Percentiles rank a stretch among this genome's conserved stretches.
phyloP scores from a whole-genome alignment of 2,329 filamentous ascomycete species.

The Tolypocladium ovalisporum region DNA sequence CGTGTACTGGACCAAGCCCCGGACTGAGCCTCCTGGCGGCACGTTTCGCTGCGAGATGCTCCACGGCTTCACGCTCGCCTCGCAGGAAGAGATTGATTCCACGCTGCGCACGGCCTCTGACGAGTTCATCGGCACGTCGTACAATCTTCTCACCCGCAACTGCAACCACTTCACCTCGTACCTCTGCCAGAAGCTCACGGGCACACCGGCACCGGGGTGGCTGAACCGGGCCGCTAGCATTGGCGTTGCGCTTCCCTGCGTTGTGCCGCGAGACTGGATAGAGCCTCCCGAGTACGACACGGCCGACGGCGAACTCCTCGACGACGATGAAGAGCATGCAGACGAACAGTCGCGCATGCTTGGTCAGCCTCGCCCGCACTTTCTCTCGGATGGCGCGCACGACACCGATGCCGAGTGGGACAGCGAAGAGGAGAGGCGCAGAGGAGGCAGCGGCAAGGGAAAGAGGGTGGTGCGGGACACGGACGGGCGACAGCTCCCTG shows the following conservation, averaged over 20 bases:
- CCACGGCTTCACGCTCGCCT: conserved; percentile 66
- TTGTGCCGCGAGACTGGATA: conserved; percentile 76
- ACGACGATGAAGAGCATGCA: conserved; percentile 36
- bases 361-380: conserved; percentile 22
- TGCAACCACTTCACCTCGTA: conserved; percentile 83
- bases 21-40: conserved; percentile 62
- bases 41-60: conserved; percentile 66
- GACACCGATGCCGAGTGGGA: conserved; percentile 26
- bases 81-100: conserved; percentile 56
- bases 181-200: conserved; percentile 63
- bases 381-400: conserved; percentile 16
- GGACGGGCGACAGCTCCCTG: conserved; percentile 38
- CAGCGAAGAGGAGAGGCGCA: conserved; percentile 32
- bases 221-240: conserved; percentile 78
- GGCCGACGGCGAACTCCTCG: conserved; percentile 58
- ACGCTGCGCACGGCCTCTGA: conserved; percentile 60
- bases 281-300: conserved; percentile 66
- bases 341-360: conserved; percentile 52
- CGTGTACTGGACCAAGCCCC: conserved; percentile 73
- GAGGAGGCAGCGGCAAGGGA: conserved; percentile 29
- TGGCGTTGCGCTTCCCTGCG: conserved; percentile 68
- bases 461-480: conserved; percentile 36
- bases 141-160: conserved; percentile 74
- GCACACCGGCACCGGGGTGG: conserved; percentile 60
- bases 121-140: conserved; percentile 63